Percentiles rank a stretch among this genome's conserved stretches.
Conservation (phyloP, 768 basidiomycete genomes). For the Suillus discolor region DNA sequence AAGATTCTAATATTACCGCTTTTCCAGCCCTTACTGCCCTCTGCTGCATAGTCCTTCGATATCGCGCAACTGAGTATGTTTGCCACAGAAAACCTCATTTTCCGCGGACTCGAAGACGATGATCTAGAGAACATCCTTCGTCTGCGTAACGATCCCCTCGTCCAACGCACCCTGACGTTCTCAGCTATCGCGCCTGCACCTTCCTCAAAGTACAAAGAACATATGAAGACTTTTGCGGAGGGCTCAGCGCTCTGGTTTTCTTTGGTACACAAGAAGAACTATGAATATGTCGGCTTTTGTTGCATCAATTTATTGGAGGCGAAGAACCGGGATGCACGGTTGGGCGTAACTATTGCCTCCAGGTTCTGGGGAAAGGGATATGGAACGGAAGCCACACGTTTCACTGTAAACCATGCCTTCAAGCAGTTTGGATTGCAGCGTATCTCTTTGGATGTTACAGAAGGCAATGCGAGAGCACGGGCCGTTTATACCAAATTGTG, state of each 20-base stretch:
- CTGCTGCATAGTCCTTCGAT: not conserved
- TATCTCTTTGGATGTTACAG: slow-evolving; percentile 36
- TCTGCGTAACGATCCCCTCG: slow-evolving; percentile 27
- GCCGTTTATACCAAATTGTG: slow-evolving; percentile 38
- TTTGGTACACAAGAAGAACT: slow-evolving; percentile 17
- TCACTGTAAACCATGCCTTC: slow-evolving; percentile 39
- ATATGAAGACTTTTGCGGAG: not conserved
- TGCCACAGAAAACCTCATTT: slow-evolving; percentile 26
- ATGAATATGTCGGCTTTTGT: slow-evolving; percentile 26
- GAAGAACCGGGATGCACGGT: slow-evolving; percentile 29
- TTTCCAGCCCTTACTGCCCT: not conserved
- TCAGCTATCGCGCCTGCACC: not conserved
- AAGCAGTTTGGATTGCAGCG: slow-evolving; percentile 37
- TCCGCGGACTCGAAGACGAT: slow-evolving; percentile 24
- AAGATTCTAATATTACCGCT: not conserved
- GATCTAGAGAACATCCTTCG: slow-evolving; percentile 23
- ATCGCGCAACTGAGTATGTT: slow-evolving; percentile 21
- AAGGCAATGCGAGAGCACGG: slow-evolving; percentile 36
- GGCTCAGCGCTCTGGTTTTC: slow-evolving; percentile 23
- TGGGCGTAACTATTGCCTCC: slow-evolving; percentile 24
- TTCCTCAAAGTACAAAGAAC: not conserved
- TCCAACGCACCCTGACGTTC: slow-evolving; percentile 11
- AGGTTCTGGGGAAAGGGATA: slow-evolving; percentile 37
- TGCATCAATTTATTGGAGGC: slow-evolving; percentile 19
- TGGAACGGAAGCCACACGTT: slow-evolving; percentile 36